Evolutionary conservation across 768 basidiomycete species (phyloP).

Genomic region (Trametes villosa): DNA sequence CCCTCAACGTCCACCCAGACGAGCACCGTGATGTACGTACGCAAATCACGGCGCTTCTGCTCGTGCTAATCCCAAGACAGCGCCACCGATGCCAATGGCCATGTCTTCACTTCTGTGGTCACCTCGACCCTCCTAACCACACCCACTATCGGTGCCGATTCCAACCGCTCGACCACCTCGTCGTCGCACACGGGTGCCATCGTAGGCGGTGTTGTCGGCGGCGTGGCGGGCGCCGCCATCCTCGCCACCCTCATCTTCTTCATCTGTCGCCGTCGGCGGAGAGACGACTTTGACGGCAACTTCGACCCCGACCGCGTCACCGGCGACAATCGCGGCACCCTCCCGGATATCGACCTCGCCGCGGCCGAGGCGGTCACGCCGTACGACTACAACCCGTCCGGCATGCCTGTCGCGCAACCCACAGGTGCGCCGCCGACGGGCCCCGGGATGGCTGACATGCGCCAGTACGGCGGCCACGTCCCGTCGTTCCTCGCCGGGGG

Average conservation of each 20-base stretch:
- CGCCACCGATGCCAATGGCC: constrained; percentile 27
- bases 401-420: constrained; percentile 8
- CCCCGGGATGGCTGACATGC: constrained; percentile 30
- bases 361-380: constrained; percentile 28
- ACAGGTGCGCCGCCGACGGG: not conserved
- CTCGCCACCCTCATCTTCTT: constrained; percentile 32
- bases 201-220: constrained; percentile 37
- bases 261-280: constrained; percentile 27
- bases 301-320: constrained; percentile 52
- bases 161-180: constrained; percentile 12
- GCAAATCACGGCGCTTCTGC: not conserved
- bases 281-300: constrained; percentile 53
- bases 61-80: constrained; percentile 13
- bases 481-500: constrained; percentile 32
- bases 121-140: constrained; percentile 23
- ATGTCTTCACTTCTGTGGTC: constrained; percentile 23
- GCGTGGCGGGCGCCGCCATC: constrained; percentile 33
- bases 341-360: constrained; percentile 28
- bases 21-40: constrained; percentile 26
- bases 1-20: constrained; percentile 16
- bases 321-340: constrained; percentile 28
- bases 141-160: constrained; percentile 8
- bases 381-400: constrained; percentile 27
- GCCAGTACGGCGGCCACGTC: constrained; percentile 29
- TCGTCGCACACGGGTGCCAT: constrained; percentile 35